phyloP scores from a whole-genome alignment of 1,139 yeast species.

The Blastobotrys indianensis region DNA sequence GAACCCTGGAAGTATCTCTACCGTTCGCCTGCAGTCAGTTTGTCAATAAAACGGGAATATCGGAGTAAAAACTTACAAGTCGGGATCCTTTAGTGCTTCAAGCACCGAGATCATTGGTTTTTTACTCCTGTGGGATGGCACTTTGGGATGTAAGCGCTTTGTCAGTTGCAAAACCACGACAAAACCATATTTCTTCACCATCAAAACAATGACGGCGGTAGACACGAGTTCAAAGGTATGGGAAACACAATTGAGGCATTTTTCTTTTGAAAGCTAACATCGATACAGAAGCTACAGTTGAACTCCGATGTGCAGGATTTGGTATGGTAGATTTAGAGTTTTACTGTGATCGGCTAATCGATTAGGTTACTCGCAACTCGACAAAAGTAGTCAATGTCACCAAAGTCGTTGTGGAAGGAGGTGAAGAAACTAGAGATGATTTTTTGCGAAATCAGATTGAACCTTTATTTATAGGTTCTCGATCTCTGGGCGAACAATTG shows the following conservation, averaged over 20 bases:
- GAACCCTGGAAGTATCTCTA: constrained; percentile 18
- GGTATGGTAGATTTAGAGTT: not conserved
- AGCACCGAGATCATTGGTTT: not conserved
- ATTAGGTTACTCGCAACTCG: constrained; percentile 9
- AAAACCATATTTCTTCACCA: too few relatives aligned
- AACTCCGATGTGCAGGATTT: not conserved
- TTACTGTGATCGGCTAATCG: not conserved
- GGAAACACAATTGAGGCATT: too few relatives aligned
- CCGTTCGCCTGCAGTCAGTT: not conserved
- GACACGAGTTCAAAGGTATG: too few relatives aligned
- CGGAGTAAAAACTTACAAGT: not conserved
- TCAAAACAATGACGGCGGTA: too few relatives aligned
- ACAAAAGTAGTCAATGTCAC: constrained; percentile 14
- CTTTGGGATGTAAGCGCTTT: too few relatives aligned
- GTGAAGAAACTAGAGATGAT: constrained; percentile 13
- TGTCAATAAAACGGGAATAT: not conserved
- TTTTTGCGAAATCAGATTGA: constrained; percentile 18
- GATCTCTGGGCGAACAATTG: constrained; percentile 7
- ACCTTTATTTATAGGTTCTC: constrained; percentile 17
- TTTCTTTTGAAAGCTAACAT: too few relatives aligned
- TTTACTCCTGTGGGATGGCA: too few relatives aligned
- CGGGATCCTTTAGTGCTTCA: not conserved
- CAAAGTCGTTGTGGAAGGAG: constrained; percentile 19
- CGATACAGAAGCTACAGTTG: not conserved
- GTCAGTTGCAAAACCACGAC: too few relatives aligned